Base-by-base conservation (phyloP, 345 rosid genomes). In the Excoecaria agallocha region DNA sequence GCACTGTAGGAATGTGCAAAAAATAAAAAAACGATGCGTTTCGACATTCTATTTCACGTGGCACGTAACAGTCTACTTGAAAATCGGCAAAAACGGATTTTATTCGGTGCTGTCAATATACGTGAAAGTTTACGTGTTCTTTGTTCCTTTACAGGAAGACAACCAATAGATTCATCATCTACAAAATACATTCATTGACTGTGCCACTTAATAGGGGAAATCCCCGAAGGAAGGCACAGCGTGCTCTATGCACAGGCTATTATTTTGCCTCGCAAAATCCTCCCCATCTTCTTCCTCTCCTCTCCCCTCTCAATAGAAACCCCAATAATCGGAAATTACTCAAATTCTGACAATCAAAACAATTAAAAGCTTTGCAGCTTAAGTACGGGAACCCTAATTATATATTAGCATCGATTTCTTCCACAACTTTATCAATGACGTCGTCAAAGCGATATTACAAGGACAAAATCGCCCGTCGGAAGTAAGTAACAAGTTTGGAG, bases 381-480 rank as follows among this genome's bases (percentile, higher is more conserved):
- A 22, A 46, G 12, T 59, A 43, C 9, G 12, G n/a, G 66, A 66
- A 66, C 25, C 66, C 46, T 25, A 56, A 30, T 11, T 55, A 17
- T 25, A 8, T 3, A 37, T 30, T 3, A 55, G 50, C 48, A 8
- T 39, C 25, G 63, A 49, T 0, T 38, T 25, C 4, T 49, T 20
- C 12, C 0, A 17, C 1, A 55, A 45, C 5, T 64, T 65, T 46
- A 59, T 13, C 88, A 49, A 88, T 90, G 97, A 75, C 89, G 51
- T 88, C 97, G 22, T 78, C 90, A 13, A 93, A 90, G 87, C 85
- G 84, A 55, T 24, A 86, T 62, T 85, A 91, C 93, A 91, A 93
- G 82, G 98, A 89, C 73, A 93, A 93, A 84, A 54, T 81, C 35
- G 95, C 91, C 80, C 98, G 97, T 73, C 94, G 95, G 48, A 93